Base-by-base conservation (phyloP, 2,329 filamentous ascomycete genomes). In the Fusarium globosum region DNA sequence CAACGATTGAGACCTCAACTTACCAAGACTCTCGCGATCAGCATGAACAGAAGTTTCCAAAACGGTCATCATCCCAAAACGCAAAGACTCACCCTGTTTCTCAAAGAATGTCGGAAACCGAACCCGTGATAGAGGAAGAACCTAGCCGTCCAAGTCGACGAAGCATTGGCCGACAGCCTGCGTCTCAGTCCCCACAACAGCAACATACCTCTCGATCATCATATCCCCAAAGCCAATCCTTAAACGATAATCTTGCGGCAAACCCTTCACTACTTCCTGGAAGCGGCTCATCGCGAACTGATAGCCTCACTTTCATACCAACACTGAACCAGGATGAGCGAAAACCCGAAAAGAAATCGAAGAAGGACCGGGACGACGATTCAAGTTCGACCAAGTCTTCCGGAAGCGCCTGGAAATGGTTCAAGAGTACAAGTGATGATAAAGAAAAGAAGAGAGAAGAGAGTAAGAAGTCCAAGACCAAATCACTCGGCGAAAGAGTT, bases 221-320 rank as follows among this genome's bases (percentile, higher is more conserved):
- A 33, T 74, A 78, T 43, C 76, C 76, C 20, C 77, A 78, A 65
- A 74, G 74, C 18, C 77, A 78, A 59, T 73, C 79, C 6, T 49
- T 80, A 26, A 79, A 65, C 42, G 79, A 81, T n/a, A 78, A 77
- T 35, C 65, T 80, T 16, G 72, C 79, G 7, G 76, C 80, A 20
- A 80, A 73, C 33, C 89, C 92, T 7, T 90, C 93, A n/a, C 86
- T 90, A 35, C 83, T 96, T 5, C 91, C 93, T 28, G 92, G 92
- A 18, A 91, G 90, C 62, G 89, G 86, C 64, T 91, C 88, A 13
- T 83, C 81, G 12, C 89, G 93, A 51, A 96, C 94, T 2, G 94
- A 96, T 81, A 90, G 88, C 55, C 85, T 97, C 20, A 94, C 94
- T 0, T 92, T 95, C 74, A 95, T 96, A 58, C 94, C 95, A 1